Evolutionary conservation across 768 basidiomycete genomes (phyloP).

Genomic region (Tremella yokohamensis): DNA sequence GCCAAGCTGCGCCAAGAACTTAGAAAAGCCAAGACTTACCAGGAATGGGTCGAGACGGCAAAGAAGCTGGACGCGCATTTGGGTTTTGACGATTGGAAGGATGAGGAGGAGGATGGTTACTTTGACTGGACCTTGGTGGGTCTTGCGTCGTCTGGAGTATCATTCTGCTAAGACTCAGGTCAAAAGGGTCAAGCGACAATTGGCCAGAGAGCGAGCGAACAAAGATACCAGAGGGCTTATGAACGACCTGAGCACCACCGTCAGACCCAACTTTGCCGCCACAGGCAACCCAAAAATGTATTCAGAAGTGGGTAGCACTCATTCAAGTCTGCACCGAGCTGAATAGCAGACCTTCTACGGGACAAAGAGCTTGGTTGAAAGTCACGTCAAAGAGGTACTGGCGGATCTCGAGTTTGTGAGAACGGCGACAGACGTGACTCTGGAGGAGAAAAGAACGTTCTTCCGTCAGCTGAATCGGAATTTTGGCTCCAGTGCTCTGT

Average conservation of each 20-base stretch:
- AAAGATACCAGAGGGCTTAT: conserved; percentile 80
- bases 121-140: conserved; percentile 86
- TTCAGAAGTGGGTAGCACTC: conserved; percentile 64
- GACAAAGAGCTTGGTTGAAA: conserved; percentile 86
- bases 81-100: conserved; percentile 86
- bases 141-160: conserved; percentile 56
- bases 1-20: conserved; percentile 71
- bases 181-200: conserved; percentile 64
- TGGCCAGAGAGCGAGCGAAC: conserved; percentile 66
- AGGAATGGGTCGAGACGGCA: conserved; percentile 88
- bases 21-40: conserved; percentile 69
- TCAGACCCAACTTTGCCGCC: conserved; percentile 88
- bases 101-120: conserved; percentile 73
- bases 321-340: neutral
- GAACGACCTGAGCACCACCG: conserved; percentile 84
- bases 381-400: conserved; percentile 76
- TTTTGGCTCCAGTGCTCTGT: conserved; percentile 83
- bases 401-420: conserved; percentile 71
- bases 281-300: conserved; percentile 84
- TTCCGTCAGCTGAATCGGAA: conserved; percentile 86
- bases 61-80: conserved; percentile 73
- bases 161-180: conserved; percentile 35
- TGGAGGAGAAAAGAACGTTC: conserved; percentile 87
- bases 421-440: conserved; percentile 65
- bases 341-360: conserved; percentile 76